These are phyloP conservation scores for Ustilago vetiveriae DNA, from an alignment of 1,284 basidiomycete genomes.

Conservation along the genomic window DNA sequence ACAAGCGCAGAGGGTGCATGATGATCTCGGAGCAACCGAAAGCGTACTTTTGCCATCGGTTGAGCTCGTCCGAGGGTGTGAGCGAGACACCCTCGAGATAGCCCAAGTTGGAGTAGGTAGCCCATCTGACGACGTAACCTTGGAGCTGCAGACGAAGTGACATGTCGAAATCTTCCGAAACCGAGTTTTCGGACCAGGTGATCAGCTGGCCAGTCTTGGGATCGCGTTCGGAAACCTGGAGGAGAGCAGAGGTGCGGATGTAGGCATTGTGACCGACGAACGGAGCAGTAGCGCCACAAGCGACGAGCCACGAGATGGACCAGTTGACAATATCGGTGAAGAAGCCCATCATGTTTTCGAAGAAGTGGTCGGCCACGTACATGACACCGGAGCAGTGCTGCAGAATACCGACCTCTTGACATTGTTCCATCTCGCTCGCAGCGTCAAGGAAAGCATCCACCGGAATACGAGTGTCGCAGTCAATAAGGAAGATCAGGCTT, in stretches of 20 bases:
- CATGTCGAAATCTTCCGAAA: constrained; percentile 84
- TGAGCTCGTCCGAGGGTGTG: constrained; percentile 77
- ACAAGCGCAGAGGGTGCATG: constrained; percentile 70
- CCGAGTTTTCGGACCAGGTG: constrained; percentile 82
- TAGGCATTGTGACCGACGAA: constrained; percentile 90
- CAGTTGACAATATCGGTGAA: constrained; percentile 69
- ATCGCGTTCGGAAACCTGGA: constrained; percentile 77
- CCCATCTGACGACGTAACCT: constrained; percentile 82
- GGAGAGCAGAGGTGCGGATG: constrained; percentile 83
- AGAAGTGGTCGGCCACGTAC: constrained; percentile 85
- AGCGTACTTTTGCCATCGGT: constrained; percentile 86
- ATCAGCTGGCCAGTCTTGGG: constrained; percentile 74
- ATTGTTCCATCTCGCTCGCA: constrained; percentile 79
- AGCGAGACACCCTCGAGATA: constrained; percentile 88
- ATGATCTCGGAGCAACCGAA: constrained; percentile 73
- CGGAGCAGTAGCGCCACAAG: constrained; percentile 70
- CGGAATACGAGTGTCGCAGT: constrained; percentile 83
- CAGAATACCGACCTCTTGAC: constrained; percentile 80
- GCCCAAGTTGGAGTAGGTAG: constrained; percentile 79
- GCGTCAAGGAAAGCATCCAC: constrained; percentile 86
- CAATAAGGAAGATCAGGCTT: constrained; percentile 64
- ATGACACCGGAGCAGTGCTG: constrained; percentile 83
- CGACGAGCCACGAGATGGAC: constrained; percentile 69
- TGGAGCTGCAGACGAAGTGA: constrained; percentile 69
- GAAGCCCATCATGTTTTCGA: constrained; percentile 84